phyloP scores from a whole-genome alignment of 257 asterid genomes.

The Salvia miltiorrhiza region DNA sequence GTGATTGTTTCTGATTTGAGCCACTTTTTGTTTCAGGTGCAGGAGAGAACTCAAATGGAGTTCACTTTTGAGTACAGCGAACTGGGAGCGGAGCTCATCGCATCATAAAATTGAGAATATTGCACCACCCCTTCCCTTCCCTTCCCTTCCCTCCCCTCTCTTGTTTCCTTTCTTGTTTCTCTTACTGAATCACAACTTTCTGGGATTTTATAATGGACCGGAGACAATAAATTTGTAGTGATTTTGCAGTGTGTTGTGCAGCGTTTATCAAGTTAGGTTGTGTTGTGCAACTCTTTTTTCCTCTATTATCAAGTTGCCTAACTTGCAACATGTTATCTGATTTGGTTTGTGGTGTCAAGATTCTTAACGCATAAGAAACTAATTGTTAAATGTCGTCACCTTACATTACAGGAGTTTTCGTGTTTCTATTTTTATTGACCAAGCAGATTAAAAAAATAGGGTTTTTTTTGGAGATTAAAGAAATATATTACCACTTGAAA shows the following conservation, averaged over 20 bases:
- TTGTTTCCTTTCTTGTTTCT: not conserved
- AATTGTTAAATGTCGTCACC: no score
- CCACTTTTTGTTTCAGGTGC: conserved; percentile 48
- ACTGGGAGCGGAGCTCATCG: conserved; percentile 57
- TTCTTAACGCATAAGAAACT: not conserved
- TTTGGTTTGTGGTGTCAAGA: not conserved
- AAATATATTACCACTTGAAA: no score
- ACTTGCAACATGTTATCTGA: not conserved
- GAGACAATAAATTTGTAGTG: conserved; percentile 14
- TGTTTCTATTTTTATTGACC: no score
- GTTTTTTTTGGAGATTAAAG: no score
- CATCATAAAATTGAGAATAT: conserved; percentile 23
- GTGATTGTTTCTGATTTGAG: not conserved
- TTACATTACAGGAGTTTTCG: no score
- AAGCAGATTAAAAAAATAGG: no score
- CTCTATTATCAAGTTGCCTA: no score
- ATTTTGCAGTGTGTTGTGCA: conserved; percentile 9
- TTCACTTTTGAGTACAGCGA: conserved; percentile 35
- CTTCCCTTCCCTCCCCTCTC: not conserved
- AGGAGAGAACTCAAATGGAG: conserved; percentile 53
- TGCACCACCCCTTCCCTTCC: not conserved
- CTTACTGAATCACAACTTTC: not conserved
- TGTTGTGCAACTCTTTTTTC: not conserved
- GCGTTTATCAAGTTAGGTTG: no score
- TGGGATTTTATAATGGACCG: not conserved